These are phyloP conservation scores for Blastomyces percursus DNA, from an alignment of 2,329 filamentous ascomycete genomes.

Conservation along the genomic window DNA sequence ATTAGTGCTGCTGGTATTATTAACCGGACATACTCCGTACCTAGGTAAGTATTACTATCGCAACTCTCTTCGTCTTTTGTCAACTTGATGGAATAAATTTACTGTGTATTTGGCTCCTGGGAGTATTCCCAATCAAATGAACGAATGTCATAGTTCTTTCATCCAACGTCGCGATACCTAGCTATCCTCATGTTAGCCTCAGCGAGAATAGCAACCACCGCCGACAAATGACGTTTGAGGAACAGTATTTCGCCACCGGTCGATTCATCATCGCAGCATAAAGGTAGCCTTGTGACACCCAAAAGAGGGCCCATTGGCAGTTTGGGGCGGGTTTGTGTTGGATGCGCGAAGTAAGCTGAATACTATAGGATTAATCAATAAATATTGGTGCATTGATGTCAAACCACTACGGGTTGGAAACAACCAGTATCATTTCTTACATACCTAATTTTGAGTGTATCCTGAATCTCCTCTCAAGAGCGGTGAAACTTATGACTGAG, in stretches of 20 bases:
- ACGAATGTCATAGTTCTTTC: neutral
- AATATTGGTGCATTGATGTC: neutral
- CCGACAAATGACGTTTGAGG: neutral
- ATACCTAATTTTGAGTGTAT: neutral
- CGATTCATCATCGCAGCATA: neutral
- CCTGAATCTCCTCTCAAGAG: neutral
- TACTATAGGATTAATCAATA: neutral
- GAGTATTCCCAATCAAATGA: neutral
- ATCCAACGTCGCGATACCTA: neutral
- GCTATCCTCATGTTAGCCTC: neutral
- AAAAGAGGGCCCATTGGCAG: neutral
- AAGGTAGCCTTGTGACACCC: slow-evolving; percentile 3
- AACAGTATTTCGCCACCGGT: slow-evolving; percentile 3
- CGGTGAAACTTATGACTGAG: neutral
- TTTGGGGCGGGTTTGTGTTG: neutral
- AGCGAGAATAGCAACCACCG: neutral
- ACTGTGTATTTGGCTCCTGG: neutral
- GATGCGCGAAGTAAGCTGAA: neutral
- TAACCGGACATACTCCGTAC: neutral
- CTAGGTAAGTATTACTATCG: neutral
- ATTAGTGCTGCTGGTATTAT: neutral
- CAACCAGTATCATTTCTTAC: neutral
- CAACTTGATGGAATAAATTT: too few relatives aligned
- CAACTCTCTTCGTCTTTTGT: neutral
- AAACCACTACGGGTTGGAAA: neutral